These are phyloP conservation scores for Spongispora temasekensis DNA, from an alignment of 1,284 basidiomycete genomes.

Conservation along the genomic window DNA sequence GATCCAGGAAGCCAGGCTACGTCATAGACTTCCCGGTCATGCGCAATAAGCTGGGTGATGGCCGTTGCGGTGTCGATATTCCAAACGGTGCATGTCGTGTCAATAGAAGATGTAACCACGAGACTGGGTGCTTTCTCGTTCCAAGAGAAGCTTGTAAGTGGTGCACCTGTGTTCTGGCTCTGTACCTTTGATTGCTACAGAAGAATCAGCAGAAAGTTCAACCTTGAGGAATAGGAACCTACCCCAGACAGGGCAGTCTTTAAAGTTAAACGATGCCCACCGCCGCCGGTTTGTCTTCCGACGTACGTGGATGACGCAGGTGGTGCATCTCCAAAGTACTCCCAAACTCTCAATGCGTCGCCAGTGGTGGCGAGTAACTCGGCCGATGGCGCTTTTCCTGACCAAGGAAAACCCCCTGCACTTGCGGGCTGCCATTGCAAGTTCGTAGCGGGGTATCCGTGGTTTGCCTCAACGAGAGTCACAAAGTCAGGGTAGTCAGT, in stretches of 20 bases:
- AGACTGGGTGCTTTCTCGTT: constrained; percentile 86
- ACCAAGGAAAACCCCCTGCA: constrained; percentile 61
- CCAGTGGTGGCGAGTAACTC: constrained; percentile 91
- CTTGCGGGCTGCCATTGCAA: constrained; percentile 82
- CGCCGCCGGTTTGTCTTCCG: constrained; percentile 58
- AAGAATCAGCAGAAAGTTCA: constrained; percentile 13
- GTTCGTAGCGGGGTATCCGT: constrained; percentile 83
- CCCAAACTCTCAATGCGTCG: constrained; percentile 88
- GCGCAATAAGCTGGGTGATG: constrained; percentile 96
- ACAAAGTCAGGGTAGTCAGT: constrained; percentile 81
- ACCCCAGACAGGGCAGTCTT: constrained; percentile 84
- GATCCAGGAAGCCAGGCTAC: constrained; percentile 99
- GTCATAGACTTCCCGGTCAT: constrained; percentile 97
- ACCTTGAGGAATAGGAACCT: constrained; percentile 37
- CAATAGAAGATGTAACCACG: constrained; percentile 95
- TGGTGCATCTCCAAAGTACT: constrained; percentile 68
- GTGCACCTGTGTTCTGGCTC: constrained; percentile 79
- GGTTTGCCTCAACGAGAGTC: constrained; percentile 74
- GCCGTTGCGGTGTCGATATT: constrained; percentile 96
- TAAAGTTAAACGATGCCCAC: constrained; percentile 61
- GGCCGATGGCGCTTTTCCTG: constrained; percentile 56
- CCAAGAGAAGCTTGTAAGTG: constrained; percentile 95
- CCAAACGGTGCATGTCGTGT: constrained; percentile 96
- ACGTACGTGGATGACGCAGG: constrained; percentile 66
- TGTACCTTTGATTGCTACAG: constrained; percentile 84